These are phyloP conservation scores for Apiospora aurea DNA, from an alignment of 2,329 filamentous ascomycete species.

Conservation along the genomic window DNA sequence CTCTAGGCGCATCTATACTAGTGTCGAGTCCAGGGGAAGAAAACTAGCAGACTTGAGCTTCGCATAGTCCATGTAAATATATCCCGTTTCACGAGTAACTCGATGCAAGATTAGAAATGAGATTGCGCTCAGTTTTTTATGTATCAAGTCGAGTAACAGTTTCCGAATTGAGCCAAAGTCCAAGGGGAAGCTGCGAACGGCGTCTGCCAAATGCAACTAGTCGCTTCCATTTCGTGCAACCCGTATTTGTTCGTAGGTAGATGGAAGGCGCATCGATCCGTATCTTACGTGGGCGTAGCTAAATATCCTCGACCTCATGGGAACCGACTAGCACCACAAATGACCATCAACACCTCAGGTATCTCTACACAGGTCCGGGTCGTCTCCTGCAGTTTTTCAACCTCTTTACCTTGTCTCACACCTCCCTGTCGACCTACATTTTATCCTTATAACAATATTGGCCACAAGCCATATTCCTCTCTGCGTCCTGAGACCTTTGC, in stretches of 20 bases:
- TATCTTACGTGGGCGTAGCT: background rate
- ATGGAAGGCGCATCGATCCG: background rate
- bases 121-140: too few species aligned
- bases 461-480: background rate
- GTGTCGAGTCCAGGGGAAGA: background rate
- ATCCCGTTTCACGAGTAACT: too few species aligned
- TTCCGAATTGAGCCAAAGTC: too few species aligned
- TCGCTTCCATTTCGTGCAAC: background rate
- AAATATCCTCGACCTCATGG: background rate
- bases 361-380: background rate
- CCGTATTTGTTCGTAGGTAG: background rate
- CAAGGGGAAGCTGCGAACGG: background rate
- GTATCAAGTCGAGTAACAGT: too few species aligned
- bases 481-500: background rate
- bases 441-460: background rate
- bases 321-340: background rate
- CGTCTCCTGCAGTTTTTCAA: background rate
- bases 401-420: background rate
- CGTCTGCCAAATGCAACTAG: background rate
- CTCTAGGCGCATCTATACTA: slow-evolving; percentile 24
- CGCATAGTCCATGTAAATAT: background rate
- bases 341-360: background rate
- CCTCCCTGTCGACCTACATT: background rate
- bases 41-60: background rate
- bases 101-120: background rate